These are phyloP conservation scores for Pseudophaeomoniella oleicola DNA, from an alignment of 2,329 filamentous ascomycete genomes.

Conservation along the genomic window DNA sequence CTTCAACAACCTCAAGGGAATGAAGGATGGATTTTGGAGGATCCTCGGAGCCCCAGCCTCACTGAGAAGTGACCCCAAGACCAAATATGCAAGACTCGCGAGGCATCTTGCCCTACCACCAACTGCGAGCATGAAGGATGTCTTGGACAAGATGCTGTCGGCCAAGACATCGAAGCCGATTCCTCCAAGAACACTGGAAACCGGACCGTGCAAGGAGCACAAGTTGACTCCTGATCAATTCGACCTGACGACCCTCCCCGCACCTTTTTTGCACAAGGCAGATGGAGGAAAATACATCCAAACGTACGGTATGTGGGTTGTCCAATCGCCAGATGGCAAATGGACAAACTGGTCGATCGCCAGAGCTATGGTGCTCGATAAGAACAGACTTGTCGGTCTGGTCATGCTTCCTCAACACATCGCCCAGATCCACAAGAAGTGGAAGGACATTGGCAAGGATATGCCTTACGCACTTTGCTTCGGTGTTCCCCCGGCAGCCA, in stretches of 20 bases:
- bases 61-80: conserved; percentile 17
- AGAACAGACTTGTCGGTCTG: conserved; percentile 24
- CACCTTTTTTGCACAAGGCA: conserved; percentile 26
- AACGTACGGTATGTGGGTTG: conserved; percentile 34
- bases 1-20: conserved; percentile 37
- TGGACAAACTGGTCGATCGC: conserved; percentile 30
- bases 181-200: conserved; percentile 17
- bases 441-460: conserved; percentile 29
- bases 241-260: conserved; percentile 28
- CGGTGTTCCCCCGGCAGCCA: conserved; percentile 35
- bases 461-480: conserved; percentile 33
- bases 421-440: conserved; percentile 30
- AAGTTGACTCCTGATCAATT: conserved; percentile 23
- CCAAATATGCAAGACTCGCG: conserved; percentile 27
- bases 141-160: conserved; percentile 27
- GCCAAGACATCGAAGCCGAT: conserved; percentile 20
- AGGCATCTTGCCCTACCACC: conserved; percentile 26
- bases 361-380: conserved; percentile 32
- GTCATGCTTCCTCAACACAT: conserved; percentile 33
- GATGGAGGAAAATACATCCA: conserved; percentile 38
- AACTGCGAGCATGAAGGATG: conserved; percentile 21
- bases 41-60: conserved; percentile 32
- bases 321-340: conserved; percentile 28
- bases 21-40: conserved; percentile 29
- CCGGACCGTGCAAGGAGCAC: conserved; percentile 30